Conservation (phyloP, 2,329 filamentous ascomycete species). For the Madurella fahalii region DNA sequence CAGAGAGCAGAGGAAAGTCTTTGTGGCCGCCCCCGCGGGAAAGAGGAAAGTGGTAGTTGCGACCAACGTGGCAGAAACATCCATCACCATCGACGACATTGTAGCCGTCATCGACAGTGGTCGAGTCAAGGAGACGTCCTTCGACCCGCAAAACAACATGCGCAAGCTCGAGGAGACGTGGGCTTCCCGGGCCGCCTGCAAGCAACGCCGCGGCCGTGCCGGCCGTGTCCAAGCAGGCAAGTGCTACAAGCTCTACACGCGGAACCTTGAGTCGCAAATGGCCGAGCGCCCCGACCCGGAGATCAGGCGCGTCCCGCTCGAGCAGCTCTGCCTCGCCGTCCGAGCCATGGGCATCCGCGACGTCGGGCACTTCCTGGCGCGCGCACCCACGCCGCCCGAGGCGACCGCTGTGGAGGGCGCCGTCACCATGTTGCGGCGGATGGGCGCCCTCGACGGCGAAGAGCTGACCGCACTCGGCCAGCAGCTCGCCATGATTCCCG, state of each 20-base stretch:
- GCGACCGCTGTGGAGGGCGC: slow-evolving; percentile 82
- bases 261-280: slow-evolving; percentile 82
- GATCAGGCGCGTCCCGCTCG: slow-evolving; percentile 85
- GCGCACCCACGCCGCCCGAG: slow-evolving; percentile 85
- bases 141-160: slow-evolving; percentile 89
- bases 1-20: slow-evolving; percentile 82
- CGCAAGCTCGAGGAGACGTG: slow-evolving; percentile 90
- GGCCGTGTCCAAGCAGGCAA: slow-evolving; percentile 86
- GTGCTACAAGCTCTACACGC: slow-evolving; percentile 94
- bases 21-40: slow-evolving; percentile 67
- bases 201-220: slow-evolving; percentile 88
- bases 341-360: slow-evolving; percentile 90
- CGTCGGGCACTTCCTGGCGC: slow-evolving; percentile 74
- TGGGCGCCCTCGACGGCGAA: slow-evolving; percentile 83
- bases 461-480: slow-evolving; percentile 86
- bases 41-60: slow-evolving; percentile 91
- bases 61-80: slow-evolving; percentile 96
- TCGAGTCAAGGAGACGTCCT: slow-evolving; percentile 93
- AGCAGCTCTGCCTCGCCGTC: slow-evolving; percentile 91
- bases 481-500: slow-evolving; percentile 92
- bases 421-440: slow-evolving; percentile 70
- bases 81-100: slow-evolving; percentile 97
- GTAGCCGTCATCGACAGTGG: slow-evolving; percentile 94
- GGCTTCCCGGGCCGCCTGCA: slow-evolving; percentile 90
- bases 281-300: slow-evolving; percentile 85